Evolutionary conservation across 75 land plant species (phyloP), one percentile per base, ranked within the genome.

Genomic region (Sequoiadendron giganteum): DNA sequence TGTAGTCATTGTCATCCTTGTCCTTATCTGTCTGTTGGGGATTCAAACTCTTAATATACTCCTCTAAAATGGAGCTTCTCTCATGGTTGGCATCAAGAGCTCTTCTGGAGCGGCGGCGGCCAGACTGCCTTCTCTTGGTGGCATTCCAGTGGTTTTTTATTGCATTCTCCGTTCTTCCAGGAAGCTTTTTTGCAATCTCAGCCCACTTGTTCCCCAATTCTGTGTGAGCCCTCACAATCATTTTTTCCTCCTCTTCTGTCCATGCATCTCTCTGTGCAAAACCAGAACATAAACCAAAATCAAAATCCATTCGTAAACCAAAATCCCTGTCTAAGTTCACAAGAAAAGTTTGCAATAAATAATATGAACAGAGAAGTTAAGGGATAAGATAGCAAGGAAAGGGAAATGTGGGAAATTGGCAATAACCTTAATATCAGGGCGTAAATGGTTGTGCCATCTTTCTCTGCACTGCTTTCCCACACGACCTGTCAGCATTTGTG

Each of bases 81-180:
- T 76, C 34, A 56, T 88, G 90, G 19, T 32, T 18, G 28, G 16
- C 86, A 79, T 79, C 83, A 5, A 79, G 83, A 77, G 90, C 75
- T 34, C 55, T 68, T 49, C 68, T 85, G 87, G 87, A 70, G 42
- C 88, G 90, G 15, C 90, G 18, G 47, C 85, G 87, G 2, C 93
- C 56, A 86, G 88, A n/a, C 52, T 95, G 95, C 86, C 93, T 85
- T 18, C 99, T 56, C 89, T 95, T 94, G 48, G 96, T 97, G 36
- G 97, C 95, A 75, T 97, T 97, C 97, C 96, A 97, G 87, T 97
- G 99, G 76, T 97, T 97, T 88, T 96, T 97, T 45, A 97, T 97
- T 13, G 97, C 92, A 90, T 97, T 97, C 89, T 96, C 97, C 3
- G 97, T 95, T 70, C 97, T 86, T 13, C 99, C 99, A 0, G 97